Evolutionary conservation across 2,329 filamentous ascomycete species (phyloP), one percentile per base, ranked within the genome.

Genomic region (Phaeoacremonium minimum): DNA sequence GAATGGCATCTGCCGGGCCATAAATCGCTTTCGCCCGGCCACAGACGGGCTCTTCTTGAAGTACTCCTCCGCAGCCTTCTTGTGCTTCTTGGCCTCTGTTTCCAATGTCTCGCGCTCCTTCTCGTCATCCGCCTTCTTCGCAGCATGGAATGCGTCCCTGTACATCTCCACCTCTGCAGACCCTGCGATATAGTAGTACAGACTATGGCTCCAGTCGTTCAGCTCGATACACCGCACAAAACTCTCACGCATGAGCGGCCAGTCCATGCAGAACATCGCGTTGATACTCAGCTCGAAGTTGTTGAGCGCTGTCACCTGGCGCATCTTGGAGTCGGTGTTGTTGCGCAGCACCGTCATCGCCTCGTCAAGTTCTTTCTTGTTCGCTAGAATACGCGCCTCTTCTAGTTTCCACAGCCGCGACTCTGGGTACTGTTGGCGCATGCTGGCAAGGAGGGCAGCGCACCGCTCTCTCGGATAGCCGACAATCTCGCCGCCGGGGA

Each of bases 161-260:
- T 96, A 97, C 5, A 88, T 69, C 51, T 93, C 87, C 2, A 97
- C 63, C 47, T 94, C 82, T 1, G 85, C 83, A 11, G 76, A 74
- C 7, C 83, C 93, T 2, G 86, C 85, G 46, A 95, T 85, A 62
- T 90, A 97, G 56, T 88, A 88, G 64, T 98, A 97, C 36, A 97
- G 59, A 0, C 83, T 80, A 35, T 89, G 88, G 38, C 84, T 90
- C 93, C 93, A 97, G 49, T 87, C 87, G 61, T 95, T 96, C 37
- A 93, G 72, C 37, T 86, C 81, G 9, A 87, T 68, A 46, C 86
- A 90, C 46, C 75, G 56, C 28, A 90, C 60, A 60, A 96, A 97
- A 1, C 79, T 74, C 38, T 83, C 73, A 4, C 86, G 77, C 60
- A 86, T 89, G 4, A 81, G 70, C 7, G 77, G 61, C 66, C 91